Evolutionary conservation across 148 eudicot genomes (phyloP), one percentile per base, ranked within the genome.

Genomic region (Camellia sinensis): DNA sequence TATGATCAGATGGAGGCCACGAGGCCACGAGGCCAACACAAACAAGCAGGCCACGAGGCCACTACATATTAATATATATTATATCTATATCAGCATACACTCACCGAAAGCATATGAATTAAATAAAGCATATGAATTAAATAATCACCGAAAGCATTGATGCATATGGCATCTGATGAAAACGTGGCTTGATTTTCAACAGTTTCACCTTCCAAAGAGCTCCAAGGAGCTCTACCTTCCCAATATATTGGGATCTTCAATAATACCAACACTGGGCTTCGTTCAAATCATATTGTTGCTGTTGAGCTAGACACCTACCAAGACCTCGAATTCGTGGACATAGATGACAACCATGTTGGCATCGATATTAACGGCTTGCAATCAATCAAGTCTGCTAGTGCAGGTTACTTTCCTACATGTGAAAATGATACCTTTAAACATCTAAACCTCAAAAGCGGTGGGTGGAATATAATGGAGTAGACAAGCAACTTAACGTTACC

Each of bases 281-380:
- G 7, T 2, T 80, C 83, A 2, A 77, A 77, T 19, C 86, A 80
- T 60, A 29, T 84, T 4, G 68, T 80, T 50, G 83, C 80, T 1
- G 78, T 84, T 0, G 86, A 84, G 78, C 54, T 84, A 3, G 86
- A 84, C 57, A 84, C 83, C 2, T 2, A 52, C 2, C 21, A 21
- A 4, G 8, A 19, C 41, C 3, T 0, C 4, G 65, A 29, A 1
- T 7, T 0, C 81, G 29, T 0, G 29, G 29, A 84, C 64, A 80
- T 76, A 9, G 52, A 71, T 41, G 37, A 78, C 19, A 80, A 84
- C 43, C 86, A 84, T 84, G 78, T 80, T 4, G 86, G 86, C 10
- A 74, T 84, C 17, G 86, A 84, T 52, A 63, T 80, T 56, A 76
- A 84, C 8, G 7, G 80, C 68, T 40, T 80, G 61, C 5, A 0